A percentile compares a stretch with the other conserved stretches of the same genome.
Conservation (phyloP, 192 early-diverging fungal genomes). For the Cetraspora pellucida region DNA sequence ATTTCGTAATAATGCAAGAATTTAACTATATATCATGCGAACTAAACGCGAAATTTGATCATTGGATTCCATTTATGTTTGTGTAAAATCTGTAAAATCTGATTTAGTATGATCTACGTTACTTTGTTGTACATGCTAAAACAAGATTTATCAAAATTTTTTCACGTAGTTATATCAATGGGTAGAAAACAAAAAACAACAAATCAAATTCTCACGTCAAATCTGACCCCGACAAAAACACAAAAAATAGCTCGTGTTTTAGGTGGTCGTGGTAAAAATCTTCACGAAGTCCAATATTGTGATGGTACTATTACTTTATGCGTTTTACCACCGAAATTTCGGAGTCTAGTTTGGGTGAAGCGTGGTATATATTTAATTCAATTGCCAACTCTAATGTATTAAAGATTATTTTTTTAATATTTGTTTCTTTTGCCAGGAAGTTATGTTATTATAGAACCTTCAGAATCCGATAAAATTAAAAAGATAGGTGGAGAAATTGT, state of each 20-base stretch:
- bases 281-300: constrained; percentile 67
- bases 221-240: constrained; percentile 39
- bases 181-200: constrained; percentile 43
- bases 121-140: too few species aligned
- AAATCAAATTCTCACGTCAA: constrained; percentile 38
- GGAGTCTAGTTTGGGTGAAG: constrained; percentile 83
- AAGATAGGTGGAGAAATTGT: constrained; percentile 81
- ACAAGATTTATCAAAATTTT: too few species aligned
- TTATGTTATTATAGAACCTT: constrained; percentile 68
- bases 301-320: constrained; percentile 61
- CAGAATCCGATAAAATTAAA: constrained; percentile 52
- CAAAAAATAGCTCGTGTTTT: constrained; percentile 64
- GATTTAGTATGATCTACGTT: too few species aligned
- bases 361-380: constrained; percentile 52
- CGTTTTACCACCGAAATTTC: constrained; percentile 75
- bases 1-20: too few species aligned
- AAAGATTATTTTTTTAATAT: background rate
- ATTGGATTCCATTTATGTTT: too few species aligned
- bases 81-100: too few species aligned
- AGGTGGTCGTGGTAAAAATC: constrained; percentile 70
- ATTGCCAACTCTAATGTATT: background rate
- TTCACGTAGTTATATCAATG: constrained; percentile 26
- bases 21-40: too few species aligned
- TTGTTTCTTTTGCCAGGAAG: constrained; percentile 47
- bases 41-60: too few species aligned